Evolutionary conservation across 352 stramenopile genomes (phyloP).

Genomic region (Phytophthora ramorum): DNA sequence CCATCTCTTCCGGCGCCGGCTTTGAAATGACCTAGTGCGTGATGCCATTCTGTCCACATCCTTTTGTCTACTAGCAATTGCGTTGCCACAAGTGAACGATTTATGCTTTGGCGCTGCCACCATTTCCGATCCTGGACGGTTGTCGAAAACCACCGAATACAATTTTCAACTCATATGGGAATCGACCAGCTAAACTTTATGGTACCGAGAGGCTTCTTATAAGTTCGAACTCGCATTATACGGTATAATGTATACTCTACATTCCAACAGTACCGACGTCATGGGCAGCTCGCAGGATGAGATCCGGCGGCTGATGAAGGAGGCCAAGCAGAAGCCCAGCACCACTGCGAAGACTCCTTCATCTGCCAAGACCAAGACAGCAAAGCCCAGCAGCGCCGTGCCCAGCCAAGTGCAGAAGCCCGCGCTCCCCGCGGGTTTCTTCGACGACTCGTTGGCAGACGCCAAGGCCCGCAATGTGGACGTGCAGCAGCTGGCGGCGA

Average conservation of each 20-base stretch:
- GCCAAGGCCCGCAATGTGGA: conserved; percentile 57
- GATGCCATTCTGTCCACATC: not conserved
- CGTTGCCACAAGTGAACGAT: too few species aligned
- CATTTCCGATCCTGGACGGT: too few species aligned
- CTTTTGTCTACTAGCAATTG: conserved; percentile 7
- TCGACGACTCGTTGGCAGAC: conserved; percentile 57
- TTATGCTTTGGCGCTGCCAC: too few species aligned
- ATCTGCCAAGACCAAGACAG: not conserved
- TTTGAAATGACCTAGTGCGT: conserved; percentile 96
- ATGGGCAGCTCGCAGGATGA: conserved; percentile 38
- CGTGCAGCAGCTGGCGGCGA: conserved; percentile 51
- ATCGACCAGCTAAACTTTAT: too few species aligned
- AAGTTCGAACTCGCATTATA: too few species aligned
- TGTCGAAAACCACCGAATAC: too few species aligned
- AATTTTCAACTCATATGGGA: too few species aligned
- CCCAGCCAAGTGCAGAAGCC: conserved; percentile 6
- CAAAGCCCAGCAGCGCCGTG: conserved; percentile 7
- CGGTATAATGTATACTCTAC: too few species aligned
- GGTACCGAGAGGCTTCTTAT: too few species aligned
- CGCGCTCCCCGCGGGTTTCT: conserved; percentile 52
- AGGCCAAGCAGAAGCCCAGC: conserved; percentile 40
- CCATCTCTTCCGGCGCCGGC: conserved; percentile 94
- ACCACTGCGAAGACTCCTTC: not conserved
- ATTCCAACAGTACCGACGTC: not conserved
- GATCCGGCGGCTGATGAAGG: conserved; percentile 51